Percentiles rank a stretch among this genome's conserved stretches.
phyloP scores from a whole-genome alignment of 106 monocot genomes.

The Agapanthus africanus region DNA sequence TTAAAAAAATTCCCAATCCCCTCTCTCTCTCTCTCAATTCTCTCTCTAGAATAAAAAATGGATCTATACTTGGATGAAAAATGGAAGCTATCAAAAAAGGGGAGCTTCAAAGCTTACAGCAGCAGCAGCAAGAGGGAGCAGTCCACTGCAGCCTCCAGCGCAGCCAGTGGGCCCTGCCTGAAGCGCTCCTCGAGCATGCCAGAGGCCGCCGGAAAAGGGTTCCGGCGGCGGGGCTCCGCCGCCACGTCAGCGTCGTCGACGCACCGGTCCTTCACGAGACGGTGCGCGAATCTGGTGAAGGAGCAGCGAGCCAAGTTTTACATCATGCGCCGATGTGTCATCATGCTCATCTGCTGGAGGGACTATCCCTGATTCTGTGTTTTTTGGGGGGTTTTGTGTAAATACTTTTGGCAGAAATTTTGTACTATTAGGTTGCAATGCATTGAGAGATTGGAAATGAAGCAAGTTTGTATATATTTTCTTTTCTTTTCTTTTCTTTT shows the following conservation, averaged over 20 bases:
- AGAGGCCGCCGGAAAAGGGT: background rate
- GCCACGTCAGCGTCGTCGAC: too few species aligned
- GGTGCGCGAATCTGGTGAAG: constrained; percentile 31
- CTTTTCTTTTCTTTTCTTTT: too few species aligned
- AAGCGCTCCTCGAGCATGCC: constrained; percentile 16
- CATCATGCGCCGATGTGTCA: constrained; percentile 53
- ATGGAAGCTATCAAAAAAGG: constrained; percentile 35
- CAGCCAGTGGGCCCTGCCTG: background rate
- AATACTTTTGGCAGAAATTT: too few species aligned
- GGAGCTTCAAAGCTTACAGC: constrained; percentile 12
- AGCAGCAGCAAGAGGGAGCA: background rate
- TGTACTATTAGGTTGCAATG: too few species aligned
- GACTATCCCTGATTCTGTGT: constrained; percentile 15
- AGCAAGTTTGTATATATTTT: too few species aligned
- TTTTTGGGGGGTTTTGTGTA: too few species aligned
- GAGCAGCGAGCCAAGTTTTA: constrained; percentile 52
- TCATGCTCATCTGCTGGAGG: constrained; percentile 32
- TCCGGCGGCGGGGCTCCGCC: background rate
- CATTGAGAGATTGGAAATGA: too few species aligned
- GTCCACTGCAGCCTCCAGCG: too few species aligned
- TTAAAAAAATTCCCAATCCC: too few species aligned
- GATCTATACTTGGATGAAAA: constrained; percentile 37
- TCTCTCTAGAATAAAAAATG: too few species aligned
- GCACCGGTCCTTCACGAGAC: constrained; percentile 13
- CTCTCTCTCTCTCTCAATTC: too few species aligned